Evolutionary conservation across 331 rosid genomes (phyloP), one percentile per base, ranked within the genome.

Genomic region (Quercus lobata): DNA sequence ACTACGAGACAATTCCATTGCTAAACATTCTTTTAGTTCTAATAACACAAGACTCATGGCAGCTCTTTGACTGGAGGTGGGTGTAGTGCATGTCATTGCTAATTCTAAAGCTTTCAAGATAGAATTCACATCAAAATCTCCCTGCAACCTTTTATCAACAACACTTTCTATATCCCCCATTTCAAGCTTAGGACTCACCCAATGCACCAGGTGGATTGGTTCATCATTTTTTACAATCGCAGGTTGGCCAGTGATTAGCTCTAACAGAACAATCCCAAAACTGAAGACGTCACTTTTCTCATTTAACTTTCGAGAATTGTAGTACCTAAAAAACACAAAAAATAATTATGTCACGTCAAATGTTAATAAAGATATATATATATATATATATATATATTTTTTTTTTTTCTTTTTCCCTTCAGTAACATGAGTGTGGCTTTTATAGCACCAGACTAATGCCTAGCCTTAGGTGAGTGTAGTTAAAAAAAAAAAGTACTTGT

Each of bases 241-340:
- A 30, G 91, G 84, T 22, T 81, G 87, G 70, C 92, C 91, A 15
- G 92, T 90, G 56, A 92, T 83, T 37, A 92, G 73, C 76, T 90
- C 90, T 68, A 90, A 53, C 4, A 92, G 83, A 46, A 90, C 91
- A 27, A 92, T 63, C 46, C 92, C 92, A 75, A 84, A 92, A 80
- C 94, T 92, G 53, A 76, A 90, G 1, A 86, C 85, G 44, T 89
- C 94, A 80, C 94, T 91, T 80, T 90, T 90, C 81, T 92, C 91
- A 7, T 74, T 90, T 79, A 87, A 35, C 68, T 70, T 81, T 22
- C 78, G 35, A 56, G 85, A 60, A 54, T 22, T 83, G 79, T 82
- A 85, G 83, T 86, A 88, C 84, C 92, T 90, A 86, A 18, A 80
- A 35, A 29, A 53, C 24, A 53, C 24, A 44, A 53, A 80, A 1